Evolutionary conservation across 2,329 filamentous ascomycete species (phyloP).

Genomic region (Phyllosticta paracitricarpa): DNA sequence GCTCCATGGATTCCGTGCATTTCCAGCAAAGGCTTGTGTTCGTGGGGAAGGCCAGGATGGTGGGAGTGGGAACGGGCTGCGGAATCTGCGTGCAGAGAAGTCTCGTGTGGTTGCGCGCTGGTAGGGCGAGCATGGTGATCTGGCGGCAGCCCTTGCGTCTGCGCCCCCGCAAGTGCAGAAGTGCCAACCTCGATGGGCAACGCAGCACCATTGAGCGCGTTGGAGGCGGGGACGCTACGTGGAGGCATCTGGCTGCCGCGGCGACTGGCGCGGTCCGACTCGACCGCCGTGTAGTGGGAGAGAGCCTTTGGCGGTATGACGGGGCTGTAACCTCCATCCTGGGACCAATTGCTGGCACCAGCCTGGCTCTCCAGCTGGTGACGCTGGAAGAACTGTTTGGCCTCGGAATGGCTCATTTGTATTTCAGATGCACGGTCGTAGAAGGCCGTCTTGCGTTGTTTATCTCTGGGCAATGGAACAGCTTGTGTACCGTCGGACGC

Average conservation of each 20-base stretch:
- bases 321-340: conserved; percentile 29
- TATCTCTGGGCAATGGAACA: conserved; percentile 38
- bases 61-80: conserved; percentile 39
- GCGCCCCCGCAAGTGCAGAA: conserved; percentile 19
- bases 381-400: conserved; percentile 91
- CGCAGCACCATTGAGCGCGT: conserved; percentile 15
- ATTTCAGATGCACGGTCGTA: conserved; percentile 93
- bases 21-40: conserved; percentile 44
- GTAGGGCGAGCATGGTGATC: neutral
- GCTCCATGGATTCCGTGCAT: conserved; percentile 48
- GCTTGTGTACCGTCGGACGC: conserved; percentile 18
- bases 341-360: conserved; percentile 26
- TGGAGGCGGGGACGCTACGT: conserved; percentile 19
- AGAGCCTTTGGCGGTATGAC: conserved; percentile 35
- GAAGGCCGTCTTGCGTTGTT: conserved; percentile 65
- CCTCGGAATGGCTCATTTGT: conserved; percentile 86
- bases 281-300: conserved; percentile 29
- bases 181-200: conserved; percentile 26
- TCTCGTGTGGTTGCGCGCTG: conserved; percentile 14
- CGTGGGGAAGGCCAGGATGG: conserved; percentile 45
- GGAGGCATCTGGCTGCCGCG: conserved; percentile 34
- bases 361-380: conserved; percentile 57
- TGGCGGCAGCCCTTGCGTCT: conserved; percentile 20
- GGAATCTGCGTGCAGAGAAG: conserved; percentile 37
- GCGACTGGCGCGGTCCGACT: conserved; percentile 26